phyloP scores from a whole-genome alignment of 2,329 filamentous ascomycete species.

The Talaromyces sp. region DNA sequence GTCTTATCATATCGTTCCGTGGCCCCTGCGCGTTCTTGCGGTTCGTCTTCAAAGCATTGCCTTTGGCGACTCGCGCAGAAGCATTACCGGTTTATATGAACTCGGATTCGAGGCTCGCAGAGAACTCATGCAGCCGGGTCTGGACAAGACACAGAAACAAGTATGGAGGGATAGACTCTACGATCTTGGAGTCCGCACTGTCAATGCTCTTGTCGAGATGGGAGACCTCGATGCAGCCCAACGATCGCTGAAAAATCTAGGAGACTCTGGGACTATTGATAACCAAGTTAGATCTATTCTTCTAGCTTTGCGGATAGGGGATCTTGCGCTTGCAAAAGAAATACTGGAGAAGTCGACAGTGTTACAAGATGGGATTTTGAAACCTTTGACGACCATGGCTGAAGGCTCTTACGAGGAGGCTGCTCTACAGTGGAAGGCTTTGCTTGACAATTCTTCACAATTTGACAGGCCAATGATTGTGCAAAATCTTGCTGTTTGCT shows the following conservation, averaged over 20 bases:
- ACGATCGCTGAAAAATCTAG: conserved; percentile 58
- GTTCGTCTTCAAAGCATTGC: conserved; percentile 83
- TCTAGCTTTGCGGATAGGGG: conserved; percentile 75
- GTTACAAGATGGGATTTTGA: conserved; percentile 41
- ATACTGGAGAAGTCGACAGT: conserved; percentile 48
- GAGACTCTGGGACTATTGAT: conserved; percentile 28
- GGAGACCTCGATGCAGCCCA: conserved; percentile 79
- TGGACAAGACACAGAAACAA: conserved; percentile 56
- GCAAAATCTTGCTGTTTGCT: conserved; percentile 80
- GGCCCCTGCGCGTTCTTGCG: conserved; percentile 78
- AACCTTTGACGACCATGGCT: conserved; percentile 73
- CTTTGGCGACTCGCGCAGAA: conserved; percentile 77
- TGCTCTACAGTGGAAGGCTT: conserved; percentile 57
- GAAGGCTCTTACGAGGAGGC: conserved; percentile 70
- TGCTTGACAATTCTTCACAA: conserved; percentile 48
- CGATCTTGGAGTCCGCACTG: conserved; percentile 68
- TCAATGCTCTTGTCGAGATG: conserved; percentile 62
- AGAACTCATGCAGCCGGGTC: conserved; percentile 53
- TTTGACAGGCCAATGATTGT: conserved; percentile 66
- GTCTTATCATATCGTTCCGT: conserved; percentile 75
- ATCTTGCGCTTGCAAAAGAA: conserved; percentile 64
- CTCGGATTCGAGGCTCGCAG: conserved; percentile 74
- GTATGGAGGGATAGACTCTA: conserved; percentile 70
- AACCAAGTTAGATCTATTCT: conserved; percentile 54
- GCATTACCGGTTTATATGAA: conserved; percentile 88